These are phyloP conservation scores for Phytophthora chlamydospora DNA, from an alignment of 352 stramenopile genomes.

Conservation along the genomic window DNA sequence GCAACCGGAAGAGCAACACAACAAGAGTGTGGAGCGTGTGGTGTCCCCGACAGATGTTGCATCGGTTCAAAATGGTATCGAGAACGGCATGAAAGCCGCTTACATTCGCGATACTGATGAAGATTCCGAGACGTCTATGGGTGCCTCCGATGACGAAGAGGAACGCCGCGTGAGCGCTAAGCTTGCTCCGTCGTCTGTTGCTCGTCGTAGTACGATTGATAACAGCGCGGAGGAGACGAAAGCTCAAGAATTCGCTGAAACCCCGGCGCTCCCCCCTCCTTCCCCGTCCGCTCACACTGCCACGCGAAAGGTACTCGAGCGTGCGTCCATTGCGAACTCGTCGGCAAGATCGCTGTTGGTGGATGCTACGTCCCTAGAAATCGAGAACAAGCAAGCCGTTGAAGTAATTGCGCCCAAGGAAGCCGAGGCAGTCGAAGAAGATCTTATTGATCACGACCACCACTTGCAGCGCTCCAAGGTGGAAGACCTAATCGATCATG, in stretches of 20 bases:
- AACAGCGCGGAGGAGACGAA: conserved; percentile 64
- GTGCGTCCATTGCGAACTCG: conserved; percentile 39
- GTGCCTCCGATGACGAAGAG: conserved; percentile 43
- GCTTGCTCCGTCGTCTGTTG: neutral
- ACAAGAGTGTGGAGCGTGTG: neutral
- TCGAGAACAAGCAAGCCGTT: conserved; percentile 1
- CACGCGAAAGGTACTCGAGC: conserved; percentile 42
- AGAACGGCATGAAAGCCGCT: conserved; percentile 14
- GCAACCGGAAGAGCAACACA: conserved; percentile 2
- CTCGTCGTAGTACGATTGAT: conserved; percentile 15
- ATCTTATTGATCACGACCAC: conserved; percentile 21
- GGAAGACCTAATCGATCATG: conserved; percentile 22
- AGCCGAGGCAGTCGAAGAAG: conserved; percentile 9
- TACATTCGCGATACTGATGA: conserved; percentile 38
- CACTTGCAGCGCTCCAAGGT: conserved; percentile 13
- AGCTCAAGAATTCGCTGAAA: conserved; percentile 51
- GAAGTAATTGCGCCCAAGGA: conserved; percentile 6
- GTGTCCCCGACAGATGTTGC: neutral
- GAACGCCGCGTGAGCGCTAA: conserved; percentile 23
- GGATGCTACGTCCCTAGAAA: conserved; percentile 9
- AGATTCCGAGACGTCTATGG: conserved; percentile 48
- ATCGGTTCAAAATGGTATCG: neutral
- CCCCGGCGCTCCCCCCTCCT: conserved; percentile 46
- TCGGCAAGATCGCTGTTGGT: conserved; percentile 12
- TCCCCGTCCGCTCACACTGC: conserved; percentile 46